Evolutionary conservation across 768 basidiomycete species (phyloP), one percentile per base, ranked within the genome.

Genomic region (Mycena amicta): DNA sequence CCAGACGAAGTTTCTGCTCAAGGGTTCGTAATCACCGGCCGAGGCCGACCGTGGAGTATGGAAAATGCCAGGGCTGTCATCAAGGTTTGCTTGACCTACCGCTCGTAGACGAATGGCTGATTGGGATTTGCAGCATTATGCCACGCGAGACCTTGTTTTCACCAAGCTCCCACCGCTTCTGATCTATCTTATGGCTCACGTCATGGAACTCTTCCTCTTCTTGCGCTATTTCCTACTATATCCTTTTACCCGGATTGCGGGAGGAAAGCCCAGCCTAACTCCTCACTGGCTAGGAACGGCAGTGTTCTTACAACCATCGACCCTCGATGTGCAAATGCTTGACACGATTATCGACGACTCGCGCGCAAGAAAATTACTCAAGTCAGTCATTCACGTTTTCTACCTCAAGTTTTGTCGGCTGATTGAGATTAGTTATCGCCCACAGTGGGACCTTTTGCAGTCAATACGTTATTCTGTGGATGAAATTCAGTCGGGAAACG

Each of bases 21-120:
- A 51, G 69, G 66, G 8, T 76, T 74, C 56, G 60, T 74, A 26
- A 68, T 74, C n/a, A 71, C 72, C 16, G 72, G 74, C 3, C 67
- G 68, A 41, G 72, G 70, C 22, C 63, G 67, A 18, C 61, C 72
- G 1, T 76, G 74, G 72, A 70, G 66, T 6, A 58, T 73, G 26
- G 45, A 63, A 22, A 62, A 73, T 25, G 59, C 66, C 3, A 68
- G 74, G 40, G 62, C 64, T 22, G 69, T 69, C 13, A 67, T 76
- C 55, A 66, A 72, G 66, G 74, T 74, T n/a, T 12, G 59, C 33
- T 37, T 50, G 15, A 53, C 28, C 22, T 16, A 18, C 4, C 22
- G 11, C 15, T 4, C 50, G 30, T 11, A 15, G n/a, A 52, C 31
- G n/a, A 31, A 18, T 46, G 16, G 26, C 23, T 50, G 22, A 49